Percentiles rank a stretch among this genome's conserved stretches.
Evolutionary conservation across 2,329 filamentous ascomycete species (phyloP).

Genomic region (Xylaria sp.): DNA sequence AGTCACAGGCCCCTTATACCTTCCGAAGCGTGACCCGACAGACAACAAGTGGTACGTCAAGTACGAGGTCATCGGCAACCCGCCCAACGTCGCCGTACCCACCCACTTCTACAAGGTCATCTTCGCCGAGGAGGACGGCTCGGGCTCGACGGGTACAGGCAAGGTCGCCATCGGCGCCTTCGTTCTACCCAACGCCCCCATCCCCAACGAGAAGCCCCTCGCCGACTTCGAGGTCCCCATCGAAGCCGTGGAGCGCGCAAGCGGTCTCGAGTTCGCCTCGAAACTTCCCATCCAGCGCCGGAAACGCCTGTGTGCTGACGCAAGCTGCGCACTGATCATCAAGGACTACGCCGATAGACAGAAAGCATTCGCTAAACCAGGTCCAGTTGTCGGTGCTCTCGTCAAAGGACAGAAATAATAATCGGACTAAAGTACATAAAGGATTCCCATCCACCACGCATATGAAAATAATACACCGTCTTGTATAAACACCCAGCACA

Average conservation of each 20-base stretch:
- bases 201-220: slow-evolving; percentile 87
- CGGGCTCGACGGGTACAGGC: slow-evolving; percentile 49
- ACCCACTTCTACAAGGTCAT: slow-evolving; percentile 99
- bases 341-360: slow-evolving; percentile 77
- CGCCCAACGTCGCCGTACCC: slow-evolving; percentile 93
- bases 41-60: slow-evolving; percentile 96
- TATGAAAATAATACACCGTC: slow-evolving; percentile 17
- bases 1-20: slow-evolving; percentile 92
- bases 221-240: slow-evolving; percentile 94
- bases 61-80: slow-evolving; percentile 95
- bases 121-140: slow-evolving; percentile 84
- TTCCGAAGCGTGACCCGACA: slow-evolving; percentile 80
- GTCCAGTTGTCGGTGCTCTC: slow-evolving; percentile 24
- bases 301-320: slow-evolving; percentile 85
- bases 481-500: slow-evolving; percentile 20
- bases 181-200: slow-evolving; percentile 90
- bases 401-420: slow-evolving; percentile 28
- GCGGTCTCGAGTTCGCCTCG: slow-evolving; percentile 88
- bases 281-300: slow-evolving; percentile 79
- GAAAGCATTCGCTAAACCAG: slow-evolving; percentile 60
- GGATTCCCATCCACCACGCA: slow-evolving; percentile 7
- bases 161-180: slow-evolving; percentile 93
- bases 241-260: slow-evolving; percentile 91
- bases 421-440: neutral
- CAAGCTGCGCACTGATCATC: slow-evolving; percentile 84